Evolutionary conservation across 768 basidiomycete species (phyloP), one percentile per base, ranked within the genome.

Genomic region (Pisolithus albus): DNA sequence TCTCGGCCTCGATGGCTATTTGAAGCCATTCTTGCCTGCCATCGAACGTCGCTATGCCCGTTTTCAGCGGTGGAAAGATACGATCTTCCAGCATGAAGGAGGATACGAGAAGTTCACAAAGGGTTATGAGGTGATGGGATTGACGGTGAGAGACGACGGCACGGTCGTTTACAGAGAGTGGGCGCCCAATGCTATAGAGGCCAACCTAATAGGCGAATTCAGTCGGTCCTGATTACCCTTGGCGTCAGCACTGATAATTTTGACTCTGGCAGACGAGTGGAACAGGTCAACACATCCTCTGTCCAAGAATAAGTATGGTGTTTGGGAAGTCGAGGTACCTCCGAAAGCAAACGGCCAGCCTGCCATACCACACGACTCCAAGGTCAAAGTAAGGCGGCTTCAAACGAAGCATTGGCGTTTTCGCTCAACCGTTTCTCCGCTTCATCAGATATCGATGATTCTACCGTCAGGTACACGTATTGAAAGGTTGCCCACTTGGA

Each of bases 401-500:
- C 13, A 46, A 26, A 46, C 43, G 42, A 46, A 2, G n/a, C 10
- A 48, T 41, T 52, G 5, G 26, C 34, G 41, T 45, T 26, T 43
- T 21, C 36, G 18, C 21, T 47, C 8, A 32, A 39, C 47, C 49
- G 49, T 49, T 46, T 18, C 13, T 38, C 38, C 15, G 11, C 41
- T 18, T 52, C 36, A n/a, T 16, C 52, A 96, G 93, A 87, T 98
- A 55, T 94, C 94, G 30, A 88, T 99, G 89, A 78, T 92, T 48
- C 63, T 83, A n/a, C 83, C 86, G 0, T 73, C 73, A 39, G 88
- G 89, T 11, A 74, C 81, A 56, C 84, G 90, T 30, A 87, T 96
- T 55, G 96, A 99, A 65, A 84, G 94, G 37, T 65, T 98, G 38
- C 95, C 96, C 4, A 83, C 88, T 4, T 99, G 95, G 96, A 93